These are phyloP conservation scores for Saccharomyces hybrid DNA, from an alignment of 1,139 yeast genomes.

Conservation along the genomic window DNA sequence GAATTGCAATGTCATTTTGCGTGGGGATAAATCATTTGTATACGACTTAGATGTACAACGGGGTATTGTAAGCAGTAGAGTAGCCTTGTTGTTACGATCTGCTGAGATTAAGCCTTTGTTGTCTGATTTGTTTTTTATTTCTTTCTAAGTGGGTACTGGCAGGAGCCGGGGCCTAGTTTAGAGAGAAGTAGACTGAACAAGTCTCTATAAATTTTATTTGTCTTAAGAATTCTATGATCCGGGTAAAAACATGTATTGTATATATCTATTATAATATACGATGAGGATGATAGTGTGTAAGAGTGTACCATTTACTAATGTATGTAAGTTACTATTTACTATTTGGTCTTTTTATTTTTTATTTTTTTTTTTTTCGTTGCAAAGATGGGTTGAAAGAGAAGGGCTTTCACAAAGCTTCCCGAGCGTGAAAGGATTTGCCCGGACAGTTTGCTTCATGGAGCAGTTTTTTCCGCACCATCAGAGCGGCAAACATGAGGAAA, in stretches of 20 bases:
- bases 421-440: background rate
- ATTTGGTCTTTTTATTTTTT: background rate
- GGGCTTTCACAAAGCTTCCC: background rate
- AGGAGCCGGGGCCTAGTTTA: conserved; percentile 6
- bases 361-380: background rate
- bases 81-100: conserved; percentile 43
- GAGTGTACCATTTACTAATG: too few relatives aligned
- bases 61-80: conserved; percentile 43
- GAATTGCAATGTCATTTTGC: conserved; percentile 35
- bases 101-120: conserved; percentile 40
- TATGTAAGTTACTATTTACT: too few relatives aligned
- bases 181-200: background rate
- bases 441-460: background rate
- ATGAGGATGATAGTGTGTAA: too few relatives aligned
- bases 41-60: conserved; percentile 41
- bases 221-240: background rate
- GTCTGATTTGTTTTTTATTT: conserved; percentile 32
- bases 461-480: background rate
- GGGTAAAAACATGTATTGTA: background rate
- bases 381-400: background rate
- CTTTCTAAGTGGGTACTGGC: conserved; percentile 4
- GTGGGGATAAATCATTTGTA: conserved; percentile 39
- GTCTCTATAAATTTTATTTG: background rate
- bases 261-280: too few relatives aligned
- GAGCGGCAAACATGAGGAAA: background rate